A percentile compares a stretch with the other conserved stretches of the same genome.
Evolutionary conservation across 2,329 filamentous ascomycete species (phyloP).

Genomic region (Phyllosticta citriasiana): DNA sequence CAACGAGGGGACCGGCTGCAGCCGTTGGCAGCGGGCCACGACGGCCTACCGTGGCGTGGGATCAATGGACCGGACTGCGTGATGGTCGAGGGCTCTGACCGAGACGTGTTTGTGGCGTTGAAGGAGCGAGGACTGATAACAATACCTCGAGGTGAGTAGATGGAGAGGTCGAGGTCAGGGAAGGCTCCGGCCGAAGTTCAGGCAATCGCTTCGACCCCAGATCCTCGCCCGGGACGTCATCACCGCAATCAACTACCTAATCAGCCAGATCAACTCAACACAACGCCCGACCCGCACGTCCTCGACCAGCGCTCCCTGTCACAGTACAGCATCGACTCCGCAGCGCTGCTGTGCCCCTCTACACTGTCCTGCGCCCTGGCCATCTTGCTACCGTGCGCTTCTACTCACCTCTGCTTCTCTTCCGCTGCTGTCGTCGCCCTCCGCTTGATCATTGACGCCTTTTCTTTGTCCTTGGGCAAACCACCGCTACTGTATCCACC

Average conservation of each 20-base stretch:
- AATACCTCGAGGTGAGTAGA: neutral
- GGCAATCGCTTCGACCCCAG: neutral
- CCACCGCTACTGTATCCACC: neutral
- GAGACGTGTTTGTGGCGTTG: neutral
- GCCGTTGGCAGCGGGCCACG: neutral
- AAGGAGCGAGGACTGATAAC: neutral
- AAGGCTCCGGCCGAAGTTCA: neutral
- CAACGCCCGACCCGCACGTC: neutral
- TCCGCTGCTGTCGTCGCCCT: neutral
- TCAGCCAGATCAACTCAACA: neutral
- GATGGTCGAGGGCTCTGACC: neutral
- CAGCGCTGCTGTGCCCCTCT: neutral
- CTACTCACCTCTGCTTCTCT: neutral
- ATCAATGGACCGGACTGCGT: neutral
- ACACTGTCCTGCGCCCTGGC: neutral
- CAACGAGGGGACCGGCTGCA: neutral
- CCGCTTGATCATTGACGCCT: neutral
- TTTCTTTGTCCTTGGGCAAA: neutral
- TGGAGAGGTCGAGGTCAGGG: neutral
- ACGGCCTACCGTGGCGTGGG: neutral
- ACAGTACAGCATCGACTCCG: neutral
- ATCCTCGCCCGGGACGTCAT: neutral
- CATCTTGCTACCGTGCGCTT: neutral
- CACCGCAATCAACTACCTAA: neutral
- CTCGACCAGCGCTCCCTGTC: neutral